Conservation (phyloP, 768 basidiomycete species). For the Lentinula boryana region DNA sequence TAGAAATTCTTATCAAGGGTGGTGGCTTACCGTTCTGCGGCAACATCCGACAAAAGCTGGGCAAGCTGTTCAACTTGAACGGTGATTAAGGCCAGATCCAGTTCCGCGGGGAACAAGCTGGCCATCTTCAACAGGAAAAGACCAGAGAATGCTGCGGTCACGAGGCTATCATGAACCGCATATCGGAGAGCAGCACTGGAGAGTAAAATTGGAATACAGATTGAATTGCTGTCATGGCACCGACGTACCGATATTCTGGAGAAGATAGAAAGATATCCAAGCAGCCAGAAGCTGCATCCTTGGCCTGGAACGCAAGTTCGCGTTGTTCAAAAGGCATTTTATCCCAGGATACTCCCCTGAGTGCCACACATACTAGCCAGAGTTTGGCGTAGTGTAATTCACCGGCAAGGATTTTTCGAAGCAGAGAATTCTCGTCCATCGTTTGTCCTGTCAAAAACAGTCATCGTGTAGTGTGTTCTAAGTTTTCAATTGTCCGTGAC, state of each 20-base stretch:
- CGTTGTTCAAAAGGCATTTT: conserved; percentile 95
- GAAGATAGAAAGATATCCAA: conserved; percentile 80
- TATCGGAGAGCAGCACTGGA: conserved; percentile 81
- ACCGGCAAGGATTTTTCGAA: conserved; percentile 81
- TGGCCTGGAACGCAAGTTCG: conserved; percentile 92
- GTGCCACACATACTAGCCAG: conserved; percentile 90
- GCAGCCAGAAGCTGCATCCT: conserved; percentile 85
- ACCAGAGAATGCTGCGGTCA: conserved; percentile 87
- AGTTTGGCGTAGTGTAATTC: conserved; percentile 92
- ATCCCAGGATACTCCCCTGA: conserved; percentile 91
- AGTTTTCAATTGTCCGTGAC: background rate
- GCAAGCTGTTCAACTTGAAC: conserved; percentile 87
- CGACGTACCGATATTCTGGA: conserved; percentile 67
- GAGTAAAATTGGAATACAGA: conserved; percentile 1
- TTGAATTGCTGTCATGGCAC: background rate
- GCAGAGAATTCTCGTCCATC: conserved; percentile 80
- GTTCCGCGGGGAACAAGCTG: conserved; percentile 80
- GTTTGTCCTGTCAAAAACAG: conserved; percentile 44
- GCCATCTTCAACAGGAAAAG: conserved; percentile 94
- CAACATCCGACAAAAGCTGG: conserved; percentile 86
- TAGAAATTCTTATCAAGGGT: background rate
- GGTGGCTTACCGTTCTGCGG: conserved; percentile 68
- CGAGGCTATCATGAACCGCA: conserved; percentile 89
- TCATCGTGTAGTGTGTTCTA: no score
- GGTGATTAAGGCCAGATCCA: conserved; percentile 72